Evolutionary conservation across 2,329 filamentous ascomycete species (phyloP), one percentile per base, ranked within the genome.

Genomic region (Neobulgaria alba): DNA sequence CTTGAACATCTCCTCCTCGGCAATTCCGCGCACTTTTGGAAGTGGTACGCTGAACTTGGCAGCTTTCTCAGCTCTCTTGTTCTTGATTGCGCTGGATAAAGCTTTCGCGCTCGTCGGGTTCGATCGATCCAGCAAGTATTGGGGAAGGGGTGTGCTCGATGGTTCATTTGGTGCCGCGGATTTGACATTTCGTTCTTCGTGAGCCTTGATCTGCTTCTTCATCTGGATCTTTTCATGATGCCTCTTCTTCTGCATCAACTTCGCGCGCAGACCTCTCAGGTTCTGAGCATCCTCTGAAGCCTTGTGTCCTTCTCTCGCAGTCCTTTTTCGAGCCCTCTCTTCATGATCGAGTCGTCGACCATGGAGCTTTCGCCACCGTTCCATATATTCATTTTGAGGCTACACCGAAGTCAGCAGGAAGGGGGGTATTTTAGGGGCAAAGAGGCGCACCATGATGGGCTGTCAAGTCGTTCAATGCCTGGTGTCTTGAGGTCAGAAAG

Each of bases 161-260:
- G 12, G 23, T 12, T 26, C 12, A 7, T 26, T 26, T 7, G 23
- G 7, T 26, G 7, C 23, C 23, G 12, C 23, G 7, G 39, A 26
- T 26, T 26, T 26, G 23, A 26, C 23, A 26, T 26, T 26, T 26
- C 12, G 23, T 26, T 26, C 23, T 26, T 26, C 92, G 70, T 95
- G 86, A 33, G 86, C 84, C 67, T 85, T 86, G 75, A 98, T 93
- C 59, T 80, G 72, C 75, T 95, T 94, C 67, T 83, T 84, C 83
- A 95, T 89, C 75, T 94, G 87, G 62, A 95, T 94, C 82, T 98
- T 98, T 73, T 98, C 89, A 63, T 89, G 84, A 69, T 88, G 85
- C 18, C 92, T 79, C 72, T 89, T 87, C 76, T 96, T 82, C 64
- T 90, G 83, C 69, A 92, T 82, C 58, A 94, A 71, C 73, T 98